Evolutionary conservation across 2,329 filamentous ascomycete species (phyloP).

Genomic region (Diatrype stigma): DNA sequence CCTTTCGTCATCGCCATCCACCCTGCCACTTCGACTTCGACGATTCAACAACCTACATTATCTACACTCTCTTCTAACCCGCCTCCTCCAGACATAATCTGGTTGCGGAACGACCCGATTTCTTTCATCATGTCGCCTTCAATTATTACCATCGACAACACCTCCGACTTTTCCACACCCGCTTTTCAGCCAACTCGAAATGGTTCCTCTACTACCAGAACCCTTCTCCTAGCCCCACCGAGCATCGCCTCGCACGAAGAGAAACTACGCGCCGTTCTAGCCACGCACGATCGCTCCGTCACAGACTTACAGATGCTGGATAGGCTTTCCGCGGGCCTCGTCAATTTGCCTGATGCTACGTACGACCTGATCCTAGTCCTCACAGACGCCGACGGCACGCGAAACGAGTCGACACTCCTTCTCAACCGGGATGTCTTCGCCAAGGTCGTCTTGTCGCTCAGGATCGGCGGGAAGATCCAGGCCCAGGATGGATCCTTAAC

Average conservation of each 20-base stretch:
- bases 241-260: slow-evolving; percentile 84
- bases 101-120: too few relatives aligned
- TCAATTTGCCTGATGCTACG: slow-evolving; percentile 67
- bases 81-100: too few relatives aligned
- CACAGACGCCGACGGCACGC: slow-evolving; percentile 67
- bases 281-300: slow-evolving; percentile 65
- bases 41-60: too few relatives aligned
- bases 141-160: slow-evolving; percentile 36
- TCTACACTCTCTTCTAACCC: too few relatives aligned
- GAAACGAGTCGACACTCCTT: slow-evolving; percentile 60
- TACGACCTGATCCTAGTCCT: slow-evolving; percentile 86
- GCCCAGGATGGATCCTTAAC: slow-evolving; percentile 64
- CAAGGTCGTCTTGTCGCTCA: slow-evolving; percentile 66
- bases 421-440: slow-evolving; percentile 65
- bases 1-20: slow-evolving; percentile 13
- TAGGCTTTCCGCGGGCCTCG: slow-evolving; percentile 76
- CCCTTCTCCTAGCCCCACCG: slow-evolving; percentile 83
- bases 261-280: slow-evolving; percentile 66
- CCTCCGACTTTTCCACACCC: slow-evolving; percentile 19
- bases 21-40: not conserved
- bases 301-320: slow-evolving; percentile 98
- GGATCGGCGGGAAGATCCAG: slow-evolving; percentile 61
- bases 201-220: slow-evolving; percentile 41
- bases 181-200: slow-evolving; percentile 14
- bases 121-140: slow-evolving; percentile 44